Base-by-base conservation (phyloP, 164 flowering plant species). In the Aristolochia contorta region DNA sequence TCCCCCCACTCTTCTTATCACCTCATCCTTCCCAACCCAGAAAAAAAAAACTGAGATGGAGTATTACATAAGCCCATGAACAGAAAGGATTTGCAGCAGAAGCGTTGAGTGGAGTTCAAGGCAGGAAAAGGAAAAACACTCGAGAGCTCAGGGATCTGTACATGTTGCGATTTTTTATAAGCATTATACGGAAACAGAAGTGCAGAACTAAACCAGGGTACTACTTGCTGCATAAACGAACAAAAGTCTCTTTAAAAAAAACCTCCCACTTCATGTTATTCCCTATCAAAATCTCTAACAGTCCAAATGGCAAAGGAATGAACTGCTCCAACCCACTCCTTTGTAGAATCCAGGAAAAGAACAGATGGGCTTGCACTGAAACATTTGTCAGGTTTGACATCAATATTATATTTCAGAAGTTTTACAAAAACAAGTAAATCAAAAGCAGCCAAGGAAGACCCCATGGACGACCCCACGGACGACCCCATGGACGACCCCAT, bases 41-140 rank as follows among this genome's bases (percentile, higher is more conserved):
- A 47, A 41, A 51, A 47, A 41, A 51, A 52, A 32, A 14, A 21
- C 32, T 4, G 22, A 49, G 27, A 27, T 30, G 49, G 64, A 51
- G 64, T 61, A 57, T 52, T 52, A 21, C 51, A 51, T 30, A 61
- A 33, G 45, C 37, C 6, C 47, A 52, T 52, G 47, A 51, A 61
- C 16, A 51, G 25, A 27, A 33, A 27, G 57, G 56, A 56, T 14
- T 27, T 51, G 47, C 57, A 20, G 63, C 56, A 51, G 64, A 16
- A 16, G 43, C 51, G 32, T 61, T 61, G 64, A 61, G 64, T 61
- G 47, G 56, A 50, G 64, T 52, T 27, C 62, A 59, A 59, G 54
- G 64, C 23, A 51, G 57, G 46, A 52, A 61, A 61, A 61, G 47
- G 27, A 15, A 33, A 32, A 24, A 32, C 48, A 33, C 64, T 61